Conservation (phyloP, 2,329 filamentous ascomycete species). For the Chrysoporthe puriensis region DNA sequence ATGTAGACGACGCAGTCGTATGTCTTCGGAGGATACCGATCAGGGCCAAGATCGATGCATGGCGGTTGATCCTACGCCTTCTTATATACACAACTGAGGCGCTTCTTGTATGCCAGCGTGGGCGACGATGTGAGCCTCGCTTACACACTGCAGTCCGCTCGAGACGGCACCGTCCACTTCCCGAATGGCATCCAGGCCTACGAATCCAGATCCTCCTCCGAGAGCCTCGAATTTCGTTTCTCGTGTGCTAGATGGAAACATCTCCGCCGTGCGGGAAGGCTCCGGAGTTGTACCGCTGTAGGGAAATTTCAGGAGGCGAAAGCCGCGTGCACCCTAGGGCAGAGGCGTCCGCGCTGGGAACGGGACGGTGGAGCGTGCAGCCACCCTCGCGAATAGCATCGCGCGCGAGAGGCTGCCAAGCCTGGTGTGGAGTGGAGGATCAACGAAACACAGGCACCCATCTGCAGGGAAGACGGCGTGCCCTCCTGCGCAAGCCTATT, state of each 20-base stretch:
- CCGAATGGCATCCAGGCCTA: not conserved
- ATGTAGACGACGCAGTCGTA: slow-evolving; percentile 4
- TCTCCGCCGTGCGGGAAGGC: not conserved
- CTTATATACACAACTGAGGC: not conserved
- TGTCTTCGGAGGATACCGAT: not conserved
- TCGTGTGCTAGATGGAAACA: not conserved
- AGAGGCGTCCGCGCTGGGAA: not conserved
- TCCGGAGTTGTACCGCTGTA: not conserved
- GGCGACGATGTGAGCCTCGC: not conserved
- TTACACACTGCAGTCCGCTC: not conserved
- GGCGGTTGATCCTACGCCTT: not conserved
- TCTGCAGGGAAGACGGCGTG: not conserved
- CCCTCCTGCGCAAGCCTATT: not conserved
- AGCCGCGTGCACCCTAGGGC: not conserved
- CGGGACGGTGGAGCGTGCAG: not conserved
- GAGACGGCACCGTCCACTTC: not conserved
- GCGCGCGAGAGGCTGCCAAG: not conserved
- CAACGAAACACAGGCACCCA: not conserved
- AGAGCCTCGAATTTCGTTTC: not conserved
- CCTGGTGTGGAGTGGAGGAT: not conserved
- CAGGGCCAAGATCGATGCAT: not conserved
- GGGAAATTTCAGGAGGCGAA: slow-evolving; percentile 5
- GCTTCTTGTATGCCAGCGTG: not conserved
- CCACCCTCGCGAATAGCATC: not conserved
- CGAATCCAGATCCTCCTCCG: not conserved